Base-by-base conservation (phyloP, 2,329 filamentous ascomycete species). In the Aspergillus brunneoviolaceus region DNA sequence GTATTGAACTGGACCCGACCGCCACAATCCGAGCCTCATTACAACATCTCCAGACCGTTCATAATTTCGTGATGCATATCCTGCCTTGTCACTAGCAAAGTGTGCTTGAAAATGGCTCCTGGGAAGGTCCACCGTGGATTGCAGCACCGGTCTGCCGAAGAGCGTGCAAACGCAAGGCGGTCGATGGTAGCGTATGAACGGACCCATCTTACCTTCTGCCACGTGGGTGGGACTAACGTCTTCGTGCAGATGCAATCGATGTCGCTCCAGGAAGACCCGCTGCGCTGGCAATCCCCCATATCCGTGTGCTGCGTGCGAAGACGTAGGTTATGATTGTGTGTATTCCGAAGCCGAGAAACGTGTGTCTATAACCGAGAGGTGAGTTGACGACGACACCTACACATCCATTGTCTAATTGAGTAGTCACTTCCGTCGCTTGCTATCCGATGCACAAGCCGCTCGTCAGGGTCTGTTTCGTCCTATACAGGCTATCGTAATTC, bases 341-440 rank as follows among this genome's bases (percentile, higher is more conserved):
- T 77, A 76, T 59, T 71, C 74, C 0, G 74, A 77, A 63, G 69
- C 71, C 7, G 74, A 76, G 48, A 75, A 74, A 54, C 67, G 73
- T 10, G 65, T 76, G 12, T 72, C 72, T 1, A 71, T 77, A 23
- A 69, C 72, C 4, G 74, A 76, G 58, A 76, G 72, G 74, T 74
- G 51, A 61, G 62, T 35, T 33, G 53, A 49, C 23, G 9, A 21
- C 16, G n/a, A 48, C 21, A 4, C 5, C 14, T 25, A 48, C 4
- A 11, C 11, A 48, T 27, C 42, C 53, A 31, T 29, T 60, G 42
- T 29, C 45, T 61, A 53, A 60, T 63, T 31, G 16, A 54, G 29
- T 56, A 73, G 73, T 52, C 71, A 75, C 49, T 70, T 70, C 51
- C 71, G 68, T n/a, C 72, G 74, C 55, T 62, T 76, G 23, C 71